Evolutionary conservation across 345 rosid genomes (phyloP).

Genomic region (Citrus reticulata): DNA sequence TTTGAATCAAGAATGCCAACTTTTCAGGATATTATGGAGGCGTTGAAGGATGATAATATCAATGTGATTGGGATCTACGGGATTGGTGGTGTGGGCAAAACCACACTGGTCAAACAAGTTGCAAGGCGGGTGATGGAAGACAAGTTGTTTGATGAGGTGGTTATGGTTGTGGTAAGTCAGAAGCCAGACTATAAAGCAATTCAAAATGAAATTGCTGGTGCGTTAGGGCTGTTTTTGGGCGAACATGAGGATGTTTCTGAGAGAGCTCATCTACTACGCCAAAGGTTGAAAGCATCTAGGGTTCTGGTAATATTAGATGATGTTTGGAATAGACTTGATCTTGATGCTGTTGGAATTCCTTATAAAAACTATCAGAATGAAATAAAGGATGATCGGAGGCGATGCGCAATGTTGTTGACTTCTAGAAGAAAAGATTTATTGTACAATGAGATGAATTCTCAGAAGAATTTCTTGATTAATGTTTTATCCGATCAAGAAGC

Average conservation of each 20-base stretch:
- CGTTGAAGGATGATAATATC: not conserved
- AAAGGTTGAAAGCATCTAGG: not conserved
- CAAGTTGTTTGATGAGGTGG: conserved; percentile 5
- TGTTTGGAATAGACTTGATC: not conserved
- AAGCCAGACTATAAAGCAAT: not conserved
- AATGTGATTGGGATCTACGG: conserved; percentile 17
- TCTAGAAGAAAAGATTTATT: conserved; percentile 14
- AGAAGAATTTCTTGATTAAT: not conserved
- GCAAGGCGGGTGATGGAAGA: not conserved
- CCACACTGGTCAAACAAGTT: conserved; percentile 12
- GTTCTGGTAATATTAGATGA: not conserved
- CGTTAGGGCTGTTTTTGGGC: not conserved
- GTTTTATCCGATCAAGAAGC: conserved; percentile 11
- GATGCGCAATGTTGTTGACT: conserved; percentile 23
- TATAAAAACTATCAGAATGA: not conserved
- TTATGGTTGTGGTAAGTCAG: not conserved
- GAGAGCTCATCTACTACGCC: not conserved
- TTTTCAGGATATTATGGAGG: not conserved
- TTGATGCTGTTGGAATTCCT: not conserved
- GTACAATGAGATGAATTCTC: conserved; percentile 3
- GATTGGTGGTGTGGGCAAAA: conserved; percentile 17
- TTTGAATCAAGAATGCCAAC: not conserved
- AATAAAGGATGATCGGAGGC: not conserved
- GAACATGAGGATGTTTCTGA: not conserved
- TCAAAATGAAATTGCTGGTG: conserved; percentile 9